A percentile compares a stretch with the other conserved stretches of the same genome.
These are phyloP conservation scores for Cercospora canescens DNA, from an alignment of 2,329 filamentous ascomycete genomes.

Conservation along the genomic window DNA sequence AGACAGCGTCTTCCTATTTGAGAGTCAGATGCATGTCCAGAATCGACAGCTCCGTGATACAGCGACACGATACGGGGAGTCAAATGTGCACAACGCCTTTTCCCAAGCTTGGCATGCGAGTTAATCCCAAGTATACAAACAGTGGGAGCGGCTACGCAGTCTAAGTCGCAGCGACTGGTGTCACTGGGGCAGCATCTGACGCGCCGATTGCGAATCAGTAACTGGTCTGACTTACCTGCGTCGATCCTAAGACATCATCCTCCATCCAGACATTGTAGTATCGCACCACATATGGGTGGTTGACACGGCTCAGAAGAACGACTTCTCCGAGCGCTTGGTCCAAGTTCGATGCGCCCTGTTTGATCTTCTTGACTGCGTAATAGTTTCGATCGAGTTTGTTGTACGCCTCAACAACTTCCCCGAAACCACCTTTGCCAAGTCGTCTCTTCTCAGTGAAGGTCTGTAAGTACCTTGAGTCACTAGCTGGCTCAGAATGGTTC, in stretches of 20 bases:
- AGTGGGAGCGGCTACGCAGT: background rate
- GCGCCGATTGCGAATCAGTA: background rate
- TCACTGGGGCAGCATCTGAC: background rate
- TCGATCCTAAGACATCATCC: constrained; percentile 49
- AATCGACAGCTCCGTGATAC: no score
- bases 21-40: background rate
- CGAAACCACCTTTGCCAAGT: constrained; percentile 91
- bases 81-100: background rate
- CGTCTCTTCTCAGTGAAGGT: constrained; percentile 90
- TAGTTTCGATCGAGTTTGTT: constrained; percentile 92
- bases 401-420: constrained; percentile 91
- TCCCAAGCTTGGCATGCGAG: no score
- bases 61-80: background rate
- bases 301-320: constrained; percentile 84
- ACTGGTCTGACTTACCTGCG: constrained; percentile 31
- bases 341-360: constrained; percentile 68
- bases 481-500: constrained; percentile 27
- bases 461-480: constrained; percentile 71
- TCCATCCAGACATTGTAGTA: constrained; percentile 98
- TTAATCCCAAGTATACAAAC: background rate
- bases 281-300: constrained; percentile 82
- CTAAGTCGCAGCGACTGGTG: background rate
- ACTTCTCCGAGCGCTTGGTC: constrained; percentile 85
- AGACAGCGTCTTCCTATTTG: background rate
- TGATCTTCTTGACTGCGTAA: constrained; percentile 97